Evolutionary conservation across 2,329 filamentous ascomycete genomes (phyloP).

Genomic region (Fusarium neocosmosporiellum): DNA sequence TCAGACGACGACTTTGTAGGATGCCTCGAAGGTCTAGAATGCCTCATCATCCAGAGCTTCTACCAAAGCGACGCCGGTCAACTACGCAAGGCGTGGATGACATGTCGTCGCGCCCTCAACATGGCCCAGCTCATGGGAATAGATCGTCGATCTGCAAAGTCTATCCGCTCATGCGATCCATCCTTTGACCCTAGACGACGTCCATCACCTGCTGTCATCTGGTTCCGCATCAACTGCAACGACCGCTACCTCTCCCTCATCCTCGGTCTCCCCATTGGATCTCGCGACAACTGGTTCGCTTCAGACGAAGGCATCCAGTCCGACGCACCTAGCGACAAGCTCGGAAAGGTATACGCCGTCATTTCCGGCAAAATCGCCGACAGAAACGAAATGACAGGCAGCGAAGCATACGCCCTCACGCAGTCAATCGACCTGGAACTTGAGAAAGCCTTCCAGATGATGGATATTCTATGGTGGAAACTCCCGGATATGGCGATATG

Average conservation of each 20-base stretch:
- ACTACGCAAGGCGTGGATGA: slow-evolving; percentile 65
- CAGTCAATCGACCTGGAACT: slow-evolving; percentile 61
- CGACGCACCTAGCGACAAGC: slow-evolving; percentile 53
- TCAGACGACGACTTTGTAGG: slow-evolving; percentile 63
- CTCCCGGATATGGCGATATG: slow-evolving; percentile 43
- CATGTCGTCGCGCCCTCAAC: slow-evolving; percentile 59
- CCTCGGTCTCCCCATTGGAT: slow-evolving; percentile 60
- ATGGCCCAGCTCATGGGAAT: slow-evolving; percentile 64
- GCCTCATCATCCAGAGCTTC: slow-evolving; percentile 59
- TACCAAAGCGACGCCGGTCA: slow-evolving; percentile 66
- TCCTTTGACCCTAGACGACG: slow-evolving; percentile 46
- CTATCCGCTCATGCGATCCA: slow-evolving; percentile 54
- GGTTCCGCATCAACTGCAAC: slow-evolving; percentile 61
- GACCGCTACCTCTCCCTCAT: slow-evolving; percentile 65
- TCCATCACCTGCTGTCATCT: slow-evolving; percentile 49
- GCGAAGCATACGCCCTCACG: slow-evolving; percentile 54
- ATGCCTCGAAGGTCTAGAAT: slow-evolving; percentile 64
- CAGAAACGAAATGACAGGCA: slow-evolving; percentile 53
- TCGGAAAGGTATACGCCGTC: slow-evolving; percentile 58
- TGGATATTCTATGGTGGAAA: slow-evolving; percentile 63
- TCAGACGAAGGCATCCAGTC: slow-evolving; percentile 40
- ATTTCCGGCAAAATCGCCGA: slow-evolving; percentile 59
- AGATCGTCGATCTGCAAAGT: slow-evolving; percentile 47
- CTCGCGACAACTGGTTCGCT: slow-evolving; percentile 54
- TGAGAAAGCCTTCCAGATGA: slow-evolving; percentile 52